Conservation (phyloP, 2,329 filamentous ascomycete genomes). For the Drechmeria coniospora region DNA sequence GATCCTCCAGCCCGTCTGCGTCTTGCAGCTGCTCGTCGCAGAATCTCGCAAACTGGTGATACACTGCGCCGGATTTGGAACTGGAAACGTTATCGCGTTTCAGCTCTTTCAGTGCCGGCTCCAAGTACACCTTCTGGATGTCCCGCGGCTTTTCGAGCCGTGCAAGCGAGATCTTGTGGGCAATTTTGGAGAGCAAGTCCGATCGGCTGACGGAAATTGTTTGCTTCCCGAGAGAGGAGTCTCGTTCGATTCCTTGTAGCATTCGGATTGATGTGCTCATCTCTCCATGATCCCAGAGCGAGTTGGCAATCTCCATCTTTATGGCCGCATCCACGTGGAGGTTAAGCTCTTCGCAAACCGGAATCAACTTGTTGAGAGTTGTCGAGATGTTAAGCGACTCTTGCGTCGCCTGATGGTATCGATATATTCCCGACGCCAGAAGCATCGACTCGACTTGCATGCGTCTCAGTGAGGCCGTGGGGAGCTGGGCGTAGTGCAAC, state of each 20-base stretch:
- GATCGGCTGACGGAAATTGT: slow-evolving; percentile 57
- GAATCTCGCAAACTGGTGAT: slow-evolving; percentile 87
- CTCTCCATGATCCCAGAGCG: slow-evolving; percentile 89
- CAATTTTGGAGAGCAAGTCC: slow-evolving; percentile 73
- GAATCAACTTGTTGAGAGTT: slow-evolving; percentile 63
- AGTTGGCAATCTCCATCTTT: slow-evolving; percentile 70
- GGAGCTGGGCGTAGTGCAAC: slow-evolving; percentile 43
- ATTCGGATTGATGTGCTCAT: slow-evolving; percentile 78
- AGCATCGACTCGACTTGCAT: slow-evolving; percentile 67
- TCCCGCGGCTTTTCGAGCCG: slow-evolving; percentile 79
- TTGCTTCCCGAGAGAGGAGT: slow-evolving; percentile 49
- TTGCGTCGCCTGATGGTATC: slow-evolving; percentile 68
- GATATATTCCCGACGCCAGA: slow-evolving; percentile 57
- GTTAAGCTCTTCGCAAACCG: slow-evolving; percentile 51
- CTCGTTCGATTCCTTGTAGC: slow-evolving; percentile 54
- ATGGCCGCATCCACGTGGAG: slow-evolving; percentile 64
- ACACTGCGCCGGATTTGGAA: slow-evolving; percentile 70
- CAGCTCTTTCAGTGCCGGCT: slow-evolving; percentile 70
- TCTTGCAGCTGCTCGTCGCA: slow-evolving; percentile 91
- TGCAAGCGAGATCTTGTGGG: slow-evolving; percentile 77
- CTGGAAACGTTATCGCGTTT: slow-evolving; percentile 46
- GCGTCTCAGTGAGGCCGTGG: slow-evolving; percentile 46
- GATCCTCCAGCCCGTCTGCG: slow-evolving; percentile 68
- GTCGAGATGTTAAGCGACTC: slow-evolving; percentile 79
- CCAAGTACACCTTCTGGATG: slow-evolving; percentile 76